phyloP scores from a whole-genome alignment of 441 rosid genomes.

The Populus hybrid region DNA sequence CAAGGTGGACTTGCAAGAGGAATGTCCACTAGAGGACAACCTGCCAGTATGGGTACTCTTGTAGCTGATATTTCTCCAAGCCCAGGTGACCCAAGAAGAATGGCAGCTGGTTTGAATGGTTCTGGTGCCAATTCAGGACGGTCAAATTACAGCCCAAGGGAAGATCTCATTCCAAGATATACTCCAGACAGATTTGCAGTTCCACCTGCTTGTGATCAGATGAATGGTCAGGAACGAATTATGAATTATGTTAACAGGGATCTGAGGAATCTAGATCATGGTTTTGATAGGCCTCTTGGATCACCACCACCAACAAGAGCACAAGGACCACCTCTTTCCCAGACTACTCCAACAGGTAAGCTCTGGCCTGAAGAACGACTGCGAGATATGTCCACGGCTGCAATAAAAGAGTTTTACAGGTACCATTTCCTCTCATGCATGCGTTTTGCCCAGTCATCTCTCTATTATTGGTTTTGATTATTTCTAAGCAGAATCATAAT shows the following conservation, averaged over 20 bases:
- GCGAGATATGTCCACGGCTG: slow-evolving; percentile 58
- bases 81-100: slow-evolving; percentile 59
- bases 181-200: slow-evolving; percentile 49
- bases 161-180: slow-evolving; percentile 45
- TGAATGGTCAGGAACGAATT: slow-evolving; percentile 49
- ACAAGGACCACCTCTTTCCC: slow-evolving; percentile 38
- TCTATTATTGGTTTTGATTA: no score
- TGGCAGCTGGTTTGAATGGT: slow-evolving; percentile 56
- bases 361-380: slow-evolving; percentile 58
- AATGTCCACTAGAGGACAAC: slow-evolving; percentile 71
- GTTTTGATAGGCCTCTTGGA: slow-evolving; percentile 57
- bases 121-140: slow-evolving; percentile 41
- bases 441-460: not conserved
- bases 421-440: slow-evolving; percentile 25
- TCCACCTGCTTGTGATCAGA: slow-evolving; percentile 46
- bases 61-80: slow-evolving; percentile 45
- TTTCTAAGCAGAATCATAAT: not conserved
- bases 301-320: slow-evolving; percentile 44
- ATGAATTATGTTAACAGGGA: slow-evolving; percentile 54
- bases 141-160: slow-evolving; percentile 40
- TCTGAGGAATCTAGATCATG: slow-evolving; percentile 35
- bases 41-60: slow-evolving; percentile 34
- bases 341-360: slow-evolving; percentile 48
- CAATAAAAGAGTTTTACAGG: slow-evolving; percentile 96
- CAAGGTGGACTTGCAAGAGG: slow-evolving; percentile 98